Conservation (phyloP, 2,329 filamentous ascomycete species). For the Aspergillus alliaceus region DNA sequence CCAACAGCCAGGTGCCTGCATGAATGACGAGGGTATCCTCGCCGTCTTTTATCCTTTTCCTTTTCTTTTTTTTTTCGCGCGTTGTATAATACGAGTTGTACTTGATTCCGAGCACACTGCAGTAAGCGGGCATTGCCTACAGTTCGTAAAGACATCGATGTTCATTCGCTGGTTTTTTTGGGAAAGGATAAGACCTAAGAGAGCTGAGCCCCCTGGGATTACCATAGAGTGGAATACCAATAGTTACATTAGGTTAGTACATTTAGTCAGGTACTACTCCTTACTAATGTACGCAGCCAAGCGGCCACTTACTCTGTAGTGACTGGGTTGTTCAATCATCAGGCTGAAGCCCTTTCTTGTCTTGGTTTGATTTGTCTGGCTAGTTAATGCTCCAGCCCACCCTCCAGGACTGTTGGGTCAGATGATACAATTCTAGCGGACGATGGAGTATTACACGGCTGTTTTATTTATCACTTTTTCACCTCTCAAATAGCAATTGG, state of each 20-base stretch:
- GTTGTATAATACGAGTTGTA: not conserved
- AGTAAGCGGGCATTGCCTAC: not conserved
- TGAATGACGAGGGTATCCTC: conserved; percentile 21
- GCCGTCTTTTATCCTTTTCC: not conserved
- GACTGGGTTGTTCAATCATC: not conserved
- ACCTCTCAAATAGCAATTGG: not conserved
- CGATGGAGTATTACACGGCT: not conserved
- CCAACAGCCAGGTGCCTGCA: conserved; percentile 20
- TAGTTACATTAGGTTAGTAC: not conserved
- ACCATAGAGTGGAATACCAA: not conserved
- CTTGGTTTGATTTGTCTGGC: conserved; percentile 8
- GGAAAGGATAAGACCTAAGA: not conserved
- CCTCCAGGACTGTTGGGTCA: conserved; percentile 9
- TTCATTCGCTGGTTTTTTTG: not conserved
- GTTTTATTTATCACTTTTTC: not conserved
- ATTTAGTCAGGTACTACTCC: not conserved
- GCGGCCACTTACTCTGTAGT: not conserved
- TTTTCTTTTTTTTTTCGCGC: not conserved
- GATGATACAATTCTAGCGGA: conserved; percentile 9
- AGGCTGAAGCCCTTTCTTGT: not conserved
- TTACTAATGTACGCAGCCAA: not conserved
- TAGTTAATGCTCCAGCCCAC: conserved; percentile 10
- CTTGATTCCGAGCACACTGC: too few relatives aligned
- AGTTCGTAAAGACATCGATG: not conserved
- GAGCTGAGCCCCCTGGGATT: not conserved